Base-by-base conservation (phyloP, 2,329 filamentous ascomycete genomes). In the Atkinsonella texensis region DNA sequence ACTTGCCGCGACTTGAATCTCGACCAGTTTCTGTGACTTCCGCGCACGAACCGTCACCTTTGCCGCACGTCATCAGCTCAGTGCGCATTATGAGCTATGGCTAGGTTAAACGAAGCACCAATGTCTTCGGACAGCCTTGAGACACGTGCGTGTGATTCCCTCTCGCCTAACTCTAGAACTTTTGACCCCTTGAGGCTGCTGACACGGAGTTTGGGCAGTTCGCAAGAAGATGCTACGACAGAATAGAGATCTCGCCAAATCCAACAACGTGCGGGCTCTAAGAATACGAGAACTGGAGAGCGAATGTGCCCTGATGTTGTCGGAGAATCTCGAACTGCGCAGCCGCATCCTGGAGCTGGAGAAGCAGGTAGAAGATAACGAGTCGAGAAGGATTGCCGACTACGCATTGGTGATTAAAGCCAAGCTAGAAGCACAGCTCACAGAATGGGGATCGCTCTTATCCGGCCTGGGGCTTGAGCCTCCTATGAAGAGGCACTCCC, bases 241-340 rank as follows among this genome's bases (percentile, higher is more conserved):
- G 65, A 94, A 94, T 65, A 80, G 86, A 68, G 87, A 93, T 62
- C 84, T 93, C 56, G 87, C 87, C 56, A 82, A 83, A 64, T 80
- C 77, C 60, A 93, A 94, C 69, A 88, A 87, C 23, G 76, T 79
- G 48, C 85, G 90, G 65, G 86, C 85, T 33, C 74, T 88, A 33
- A 83, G 84, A 57, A 90, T 93, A 60, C 82, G 87, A 54, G 80
- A 75, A 56, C 76, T 93, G 53, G 87, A 91, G 62, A 80, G 83
- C 62, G 86, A 94, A 66, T 83, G 80, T 55, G 81, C 84, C 41
- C 80, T 82, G 47, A 76, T 90, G 56, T 73, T 90, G 23, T 81
- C 84, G n/a, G 86, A 93, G 59, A 93, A 93, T 62, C 75, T 91
- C 51, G 76, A 82, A 50, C 75, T 93, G 13, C 79, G 83, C 49